A percentile compares a stretch with the other conserved stretches of the same genome.
phyloP scores from a whole-genome alignment of 23 red algal species.

The Pyropia haitanensis region DNA sequence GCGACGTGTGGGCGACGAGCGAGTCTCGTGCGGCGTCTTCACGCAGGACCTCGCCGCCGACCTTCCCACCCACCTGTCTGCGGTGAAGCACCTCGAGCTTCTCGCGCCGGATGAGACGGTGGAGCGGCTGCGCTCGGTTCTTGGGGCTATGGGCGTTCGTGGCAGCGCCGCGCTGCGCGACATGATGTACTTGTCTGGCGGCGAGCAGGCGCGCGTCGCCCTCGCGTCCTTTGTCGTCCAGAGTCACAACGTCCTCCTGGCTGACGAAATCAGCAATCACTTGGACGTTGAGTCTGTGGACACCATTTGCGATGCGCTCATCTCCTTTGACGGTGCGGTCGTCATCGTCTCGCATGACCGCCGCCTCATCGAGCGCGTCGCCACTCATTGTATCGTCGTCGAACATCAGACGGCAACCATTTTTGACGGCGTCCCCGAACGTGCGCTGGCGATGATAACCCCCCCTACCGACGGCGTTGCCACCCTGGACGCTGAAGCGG shows the following conservation, averaged over 20 bases:
- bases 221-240: constrained; percentile 3
- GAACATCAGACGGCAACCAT: not conserved
- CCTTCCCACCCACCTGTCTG: constrained; percentile 1
- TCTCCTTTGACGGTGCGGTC: not conserved
- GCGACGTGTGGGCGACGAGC: constrained; percentile 5
- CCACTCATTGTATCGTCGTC: constrained; percentile 8
- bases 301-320: not conserved
- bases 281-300: constrained; percentile 2
- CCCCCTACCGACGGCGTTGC: not conserved
- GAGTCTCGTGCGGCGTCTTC: constrained; percentile 9
- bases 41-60: constrained; percentile 19
- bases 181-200: constrained; percentile 6
- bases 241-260: constrained; percentile 5
- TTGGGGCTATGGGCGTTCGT: constrained; percentile 5
- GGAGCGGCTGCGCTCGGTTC: constrained; percentile 1
- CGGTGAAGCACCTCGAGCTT: not conserved
- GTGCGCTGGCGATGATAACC: constrained; percentile 3
- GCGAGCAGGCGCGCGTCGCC: constrained; percentile 11
- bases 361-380: constrained; percentile 10
- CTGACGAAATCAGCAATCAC: constrained; percentile 5
- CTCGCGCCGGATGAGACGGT: not conserved
- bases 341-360: constrained; percentile 11
- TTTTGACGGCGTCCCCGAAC: constrained; percentile 3
- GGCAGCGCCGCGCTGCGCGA: constrained; percentile 10
- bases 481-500: constrained; percentile 1